Evolutionary conservation across 225 moss, liverwort and hornwort genomes (phyloP), one percentile per base, ranked within the genome.

Genomic region (Asterella californica): DNA sequence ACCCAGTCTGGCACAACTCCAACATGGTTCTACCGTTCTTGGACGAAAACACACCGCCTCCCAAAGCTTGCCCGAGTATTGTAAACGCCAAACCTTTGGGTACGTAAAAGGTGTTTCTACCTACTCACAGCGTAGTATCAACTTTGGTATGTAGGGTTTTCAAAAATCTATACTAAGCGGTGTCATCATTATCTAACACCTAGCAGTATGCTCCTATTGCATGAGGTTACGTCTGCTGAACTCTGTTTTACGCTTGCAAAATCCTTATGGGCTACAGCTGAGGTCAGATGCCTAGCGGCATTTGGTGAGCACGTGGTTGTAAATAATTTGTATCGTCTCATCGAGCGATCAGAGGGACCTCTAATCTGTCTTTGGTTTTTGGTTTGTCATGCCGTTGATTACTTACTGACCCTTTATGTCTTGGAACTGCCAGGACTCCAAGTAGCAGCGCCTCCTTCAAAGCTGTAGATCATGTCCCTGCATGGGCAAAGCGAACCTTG

Each of bases 21-120:
- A 99, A 91, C 75, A 66, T 90, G 83, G 80, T 99, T 64, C 79
- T 88, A 67, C 95, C 99, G 9, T 99, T 99, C 82, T 75, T 99
- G 62, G 93, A 92, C 74, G 93, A 85, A 82, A 85, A 69, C 25
- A 82, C 86, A 0, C 63, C 92, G 46, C 82, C 95, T 10, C 99
- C 99, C 11, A 75, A 85, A 34, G 93, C 93, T 45, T 92, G 91
- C 74, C 99, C 99, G 25, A 99, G 99, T 75, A 95, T 99, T 76
- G 92, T 99, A 33, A 99, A 99, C 84, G 91, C 92, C 24, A 93
- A 99, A 85, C 91, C 90, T 46, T 88, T 99, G 83, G 92, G 96
- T 95, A 90, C 85, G 91, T 83, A 47, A 79, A n/a, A 60, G 48
- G 6, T 67, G 2, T 30, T 30, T 53, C 74, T 74, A 33, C 47